Base-by-base conservation (phyloP, 257 asterid species). In the Plectranthus barbatus region DNA sequence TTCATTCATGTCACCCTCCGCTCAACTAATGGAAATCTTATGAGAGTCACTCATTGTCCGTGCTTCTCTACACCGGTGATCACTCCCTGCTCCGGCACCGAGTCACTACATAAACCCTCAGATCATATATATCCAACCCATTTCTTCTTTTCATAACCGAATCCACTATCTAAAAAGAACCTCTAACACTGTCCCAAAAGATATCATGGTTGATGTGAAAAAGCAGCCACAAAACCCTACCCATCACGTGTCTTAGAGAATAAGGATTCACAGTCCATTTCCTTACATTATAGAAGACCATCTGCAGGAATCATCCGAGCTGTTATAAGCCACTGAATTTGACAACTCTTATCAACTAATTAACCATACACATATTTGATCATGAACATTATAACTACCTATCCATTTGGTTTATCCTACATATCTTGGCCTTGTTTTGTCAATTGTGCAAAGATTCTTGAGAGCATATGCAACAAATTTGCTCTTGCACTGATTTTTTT, bases 321-420 rank as follows among this genome's bases (percentile, higher is more conserved):
- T 33, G 68, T 41, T 46, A 26, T 62, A 72, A 12, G 56, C 17
- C 12, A 66, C 46, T 73, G 74, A 74, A 74, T 68, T 74, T 57
- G 40, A 41, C 58, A 62, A 49, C 65, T 62, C 48, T 74, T 68
- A 64, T 57, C 72, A n/a, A 47, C 61, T 21, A 49, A 47, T 36
- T 33, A 47, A 61, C n/a, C n/a, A n/a, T n/a, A n/a, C n/a, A n/a
- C n/a, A n/a, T n/a, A n/a, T n/a, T n/a, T 68, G 62, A 69, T 48
- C 42, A 31, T 48, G 57, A 61, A 62, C 49, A 47, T n/a, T n/a
- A 26, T 54, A 67, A 37, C 64, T 64, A 71, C 60, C 67, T 45
- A 10, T 11, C 53, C 15, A 23, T 8, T 49, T 21, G 56, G 33
- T 47, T 49, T 64, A 64, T 72, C 66, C 58, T 65, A 31, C 6